Conservation (phyloP, 257 asterid species). For the Leonotis leonurus region DNA sequence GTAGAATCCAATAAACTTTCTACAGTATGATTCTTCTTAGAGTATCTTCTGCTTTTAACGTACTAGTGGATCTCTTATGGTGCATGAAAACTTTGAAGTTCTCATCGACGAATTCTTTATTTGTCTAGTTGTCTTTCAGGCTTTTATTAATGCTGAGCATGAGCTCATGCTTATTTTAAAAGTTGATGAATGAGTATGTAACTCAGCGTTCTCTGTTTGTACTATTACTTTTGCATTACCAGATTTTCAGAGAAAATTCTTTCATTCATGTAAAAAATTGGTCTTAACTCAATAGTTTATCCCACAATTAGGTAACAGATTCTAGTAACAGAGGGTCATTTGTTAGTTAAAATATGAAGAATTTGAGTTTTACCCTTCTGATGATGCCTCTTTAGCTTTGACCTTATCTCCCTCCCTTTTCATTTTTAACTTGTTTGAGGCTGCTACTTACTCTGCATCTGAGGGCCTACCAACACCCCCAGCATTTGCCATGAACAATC, state of each 20-base stretch:
- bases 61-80: not conserved
- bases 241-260: not conserved
- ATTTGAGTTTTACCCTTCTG: not conserved
- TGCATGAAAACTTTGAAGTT: not conserved
- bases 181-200: not conserved
- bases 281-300: not conserved
- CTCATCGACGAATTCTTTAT: not conserved
- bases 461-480: constrained; percentile 93
- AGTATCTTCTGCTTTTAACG: not conserved
- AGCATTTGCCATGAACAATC: constrained; percentile 61
- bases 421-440: constrained; percentile 37
- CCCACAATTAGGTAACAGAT: not conserved
- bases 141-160: not conserved
- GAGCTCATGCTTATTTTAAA: not conserved
- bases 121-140: not conserved
- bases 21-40: not conserved
- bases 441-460: constrained; percentile 47
- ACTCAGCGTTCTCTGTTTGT: no score
- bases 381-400: constrained; percentile 1
- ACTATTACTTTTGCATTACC: not conserved
- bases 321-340: not conserved
- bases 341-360: not conserved
- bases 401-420: constrained; percentile 23
- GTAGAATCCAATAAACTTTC: not conserved
- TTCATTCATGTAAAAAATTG: not conserved